Percentiles rank a stretch among this genome's conserved stretches.
Evolutionary conservation across 768 basidiomycete genomes (phyloP).

Genomic region (Candolleomyces eurysporus): DNA sequence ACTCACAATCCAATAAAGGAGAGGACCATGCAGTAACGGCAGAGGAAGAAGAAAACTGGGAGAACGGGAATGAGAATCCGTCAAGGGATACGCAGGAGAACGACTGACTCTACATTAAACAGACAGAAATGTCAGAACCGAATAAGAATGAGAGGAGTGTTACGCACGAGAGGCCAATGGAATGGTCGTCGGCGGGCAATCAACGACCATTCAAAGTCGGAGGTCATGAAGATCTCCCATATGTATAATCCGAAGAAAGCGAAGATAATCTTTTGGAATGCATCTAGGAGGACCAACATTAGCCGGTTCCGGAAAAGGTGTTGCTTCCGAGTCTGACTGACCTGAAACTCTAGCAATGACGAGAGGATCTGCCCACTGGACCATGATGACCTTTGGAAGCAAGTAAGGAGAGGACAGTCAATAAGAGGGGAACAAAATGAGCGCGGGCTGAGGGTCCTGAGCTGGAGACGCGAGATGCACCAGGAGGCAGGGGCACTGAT

Average conservation of each 20-base stretch:
- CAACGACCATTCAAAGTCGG: conserved; percentile 67
- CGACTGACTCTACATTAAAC: background rate
- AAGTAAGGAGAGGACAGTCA: background rate
- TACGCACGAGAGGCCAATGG: conserved; percentile 67
- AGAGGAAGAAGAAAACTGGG: conserved; percentile 63
- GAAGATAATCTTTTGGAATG: conserved; percentile 60
- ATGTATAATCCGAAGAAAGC: conserved; percentile 63
- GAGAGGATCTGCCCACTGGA: conserved; percentile 46
- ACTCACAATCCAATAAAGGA: conserved; percentile 64
- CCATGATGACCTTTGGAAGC: conserved; percentile 31
- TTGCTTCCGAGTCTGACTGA: conserved; percentile 11
- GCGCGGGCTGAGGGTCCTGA: too few species aligned
- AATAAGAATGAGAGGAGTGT: conserved; percentile 7
- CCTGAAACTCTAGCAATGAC: conserved; percentile 45
- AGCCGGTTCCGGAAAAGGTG: background rate
- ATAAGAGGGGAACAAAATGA: background rate
- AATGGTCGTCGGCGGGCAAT: conserved; percentile 55
- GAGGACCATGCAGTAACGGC: conserved; percentile 70
- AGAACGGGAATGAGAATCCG: background rate
- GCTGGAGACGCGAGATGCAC: too few species aligned
- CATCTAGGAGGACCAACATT: conserved; percentile 32
- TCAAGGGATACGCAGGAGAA: background rate
- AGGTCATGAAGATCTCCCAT: conserved; percentile 67
- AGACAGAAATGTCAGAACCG: conserved; percentile 16
- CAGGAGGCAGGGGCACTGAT: background rate